Evolutionary conservation across 2,329 filamentous ascomycete genomes (phyloP), one percentile per base, ranked within the genome.

Genomic region (Penicillium oxalicum): DNA sequence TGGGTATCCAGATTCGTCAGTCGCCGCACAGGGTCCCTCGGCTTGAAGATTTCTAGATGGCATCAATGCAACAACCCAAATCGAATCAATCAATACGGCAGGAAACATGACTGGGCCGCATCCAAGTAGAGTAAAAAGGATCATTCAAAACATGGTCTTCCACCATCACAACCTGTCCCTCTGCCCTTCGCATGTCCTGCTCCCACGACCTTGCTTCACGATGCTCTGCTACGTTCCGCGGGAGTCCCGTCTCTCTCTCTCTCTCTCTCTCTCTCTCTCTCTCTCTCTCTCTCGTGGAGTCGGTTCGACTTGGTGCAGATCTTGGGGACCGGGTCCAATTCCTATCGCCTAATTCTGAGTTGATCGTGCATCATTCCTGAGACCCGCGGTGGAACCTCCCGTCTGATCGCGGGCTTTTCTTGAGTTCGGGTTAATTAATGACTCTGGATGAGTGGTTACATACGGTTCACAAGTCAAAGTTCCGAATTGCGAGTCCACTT

Each of bases 261-360:
- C 24, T 13, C 13, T 8, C 9, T 9, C 5, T 18, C 2, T 13
- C 2, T 13, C 5, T 8, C 13, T 9, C 12, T 13, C 32, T 32
- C 40, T 18, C 18, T 13, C n/a, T n/a, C 37, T 33, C 25, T 44
- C n/a, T 27, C 24, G 32, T 38, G n/a, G 13, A 24, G 8, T 25
- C 36, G 4, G 27, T 8, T 36, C 24, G n/a, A 8, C 12, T 12
- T 38, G 48, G 51, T 49, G 53, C 50, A 52, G 48, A 32, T 48
- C 40, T 38, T 33, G 25, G 45, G 34, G 34, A 32, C 2, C 7
- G 29, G 42, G 55, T 51, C 54, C 54, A 53, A 53, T 57, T 59
- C 50, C 49, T 40, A 59, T 59, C 56, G 51, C 56, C 47, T 58
- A 60, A 60, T 55, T 40, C 9, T 44, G 35, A 37, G 26, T 39